A percentile compares a stretch with the other conserved stretches of the same genome.
These are phyloP conservation scores for Hericium alpestre DNA, from an alignment of 768 basidiomycete genomes.

Conservation along the genomic window DNA sequence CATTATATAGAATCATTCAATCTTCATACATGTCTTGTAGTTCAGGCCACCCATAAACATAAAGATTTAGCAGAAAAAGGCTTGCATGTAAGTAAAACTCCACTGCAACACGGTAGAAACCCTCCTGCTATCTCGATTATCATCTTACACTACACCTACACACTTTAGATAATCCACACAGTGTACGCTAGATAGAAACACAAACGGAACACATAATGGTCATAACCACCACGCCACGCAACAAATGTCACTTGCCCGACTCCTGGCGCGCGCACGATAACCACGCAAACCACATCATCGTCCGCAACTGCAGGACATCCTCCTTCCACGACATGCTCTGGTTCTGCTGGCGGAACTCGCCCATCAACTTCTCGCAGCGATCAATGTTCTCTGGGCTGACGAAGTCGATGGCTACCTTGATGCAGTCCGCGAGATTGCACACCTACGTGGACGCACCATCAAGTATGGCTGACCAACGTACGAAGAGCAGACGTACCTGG, in stretches of 20 bases:
- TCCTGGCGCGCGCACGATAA: slow-evolving; percentile 51
- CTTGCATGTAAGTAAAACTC: no score
- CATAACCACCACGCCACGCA: neutral
- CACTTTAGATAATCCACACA: neutral
- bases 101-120: no score
- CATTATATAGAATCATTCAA: no score
- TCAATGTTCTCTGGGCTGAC: slow-evolving; percentile 88
- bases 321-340: slow-evolving; percentile 85
- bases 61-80: no score
- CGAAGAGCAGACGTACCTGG: slow-evolving; percentile 43
- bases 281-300: slow-evolving; percentile 95
- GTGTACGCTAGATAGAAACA: neutral
- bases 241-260: slow-evolving; percentile 15
- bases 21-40: no score
- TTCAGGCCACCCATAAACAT: no score
- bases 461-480: neutral
- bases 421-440: slow-evolving; percentile 85
- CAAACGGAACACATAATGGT: neutral
- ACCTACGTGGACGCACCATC: slow-evolving; percentile 38
- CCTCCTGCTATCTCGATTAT: no score
- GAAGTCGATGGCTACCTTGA: slow-evolving; percentile 93
- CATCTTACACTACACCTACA: neutral
- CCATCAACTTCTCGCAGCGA: slow-evolving; percentile 75
- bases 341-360: slow-evolving; percentile 87
- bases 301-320: slow-evolving; percentile 82